phyloP scores from a whole-genome alignment of 495 filamentous ascomycete genomes.

The Penicillium arizonense region DNA sequence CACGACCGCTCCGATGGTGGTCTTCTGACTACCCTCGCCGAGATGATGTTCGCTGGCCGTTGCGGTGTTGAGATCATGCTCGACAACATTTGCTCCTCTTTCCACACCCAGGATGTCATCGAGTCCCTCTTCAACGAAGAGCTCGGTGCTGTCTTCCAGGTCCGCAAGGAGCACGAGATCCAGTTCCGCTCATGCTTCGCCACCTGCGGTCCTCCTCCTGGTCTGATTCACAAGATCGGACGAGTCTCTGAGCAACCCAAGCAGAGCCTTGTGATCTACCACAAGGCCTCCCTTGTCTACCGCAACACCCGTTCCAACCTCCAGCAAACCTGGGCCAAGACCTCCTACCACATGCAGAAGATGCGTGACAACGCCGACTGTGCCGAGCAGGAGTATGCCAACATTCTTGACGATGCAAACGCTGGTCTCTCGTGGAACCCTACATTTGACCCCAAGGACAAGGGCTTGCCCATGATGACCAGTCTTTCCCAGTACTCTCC shows the following conservation, averaged over 20 bases:
- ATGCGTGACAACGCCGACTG: conserved; percentile 85
- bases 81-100: conserved; percentile 60
- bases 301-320: conserved; percentile 66
- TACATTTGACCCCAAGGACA: conserved; percentile 77
- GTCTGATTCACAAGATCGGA: conserved; percentile 80
- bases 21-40: conserved; percentile 83
- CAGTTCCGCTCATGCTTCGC: conserved; percentile 89
- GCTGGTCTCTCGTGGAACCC: conserved; percentile 85
- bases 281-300: conserved; percentile 65
- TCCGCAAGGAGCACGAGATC: conserved; percentile 77
- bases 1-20: conserved; percentile 95
- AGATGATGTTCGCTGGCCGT: conserved; percentile 98
- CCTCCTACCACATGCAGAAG: conserved; percentile 88
- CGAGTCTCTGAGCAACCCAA: conserved; percentile 65
- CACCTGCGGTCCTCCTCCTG: conserved; percentile 81
- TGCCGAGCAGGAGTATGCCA: conserved; percentile 80
- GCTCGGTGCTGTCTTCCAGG: conserved; percentile 95
- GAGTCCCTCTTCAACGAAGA: conserved; percentile 92
- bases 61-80: conserved; percentile 86
- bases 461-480: conserved; percentile 64
- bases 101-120: conserved; percentile 60
- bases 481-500: conserved; percentile 60
- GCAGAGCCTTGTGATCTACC: conserved; percentile 74
- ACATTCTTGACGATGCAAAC: conserved; percentile 71
- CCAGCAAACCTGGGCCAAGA: conserved; percentile 85